Evolutionary conservation across 2,329 filamentous ascomycete genomes (phyloP).

Genomic region (Talaromyces sp.): DNA sequence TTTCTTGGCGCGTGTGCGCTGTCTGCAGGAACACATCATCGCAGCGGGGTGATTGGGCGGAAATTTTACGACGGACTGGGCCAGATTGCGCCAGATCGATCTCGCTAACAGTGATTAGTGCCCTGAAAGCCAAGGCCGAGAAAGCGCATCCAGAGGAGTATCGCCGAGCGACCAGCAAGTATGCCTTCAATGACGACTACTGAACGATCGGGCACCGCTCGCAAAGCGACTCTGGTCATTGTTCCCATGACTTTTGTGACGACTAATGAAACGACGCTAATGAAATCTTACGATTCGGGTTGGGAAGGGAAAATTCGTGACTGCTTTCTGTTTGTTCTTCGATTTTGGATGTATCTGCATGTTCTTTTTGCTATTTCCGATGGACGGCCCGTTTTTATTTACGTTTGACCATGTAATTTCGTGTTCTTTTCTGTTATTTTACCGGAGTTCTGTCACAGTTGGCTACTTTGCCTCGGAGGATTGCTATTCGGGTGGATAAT

Average conservation of each 20-base stretch:
- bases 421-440: conserved; percentile 6
- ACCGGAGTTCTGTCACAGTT: conserved; percentile 8
- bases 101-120: conserved; percentile 33
- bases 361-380: conserved; percentile 17
- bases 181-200: conserved; percentile 39
- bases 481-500: conserved; percentile 8
- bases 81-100: conserved; percentile 21
- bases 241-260: conserved; percentile 7
- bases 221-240: not conserved
- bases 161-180: conserved; percentile 44
- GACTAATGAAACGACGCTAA: conserved; percentile 26
- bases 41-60: conserved; percentile 16
- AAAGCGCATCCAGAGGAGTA: conserved; percentile 45
- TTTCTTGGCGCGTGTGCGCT: conserved; percentile 34
- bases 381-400: conserved; percentile 8
- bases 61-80: conserved; percentile 18
- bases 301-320: conserved; percentile 16
- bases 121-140: conserved; percentile 44
- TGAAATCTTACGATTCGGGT: conserved; percentile 19
- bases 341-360: conserved; percentile 22
- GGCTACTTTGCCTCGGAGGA: conserved; percentile 9
- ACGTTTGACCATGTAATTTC: conserved; percentile 20
- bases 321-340: conserved; percentile 22
- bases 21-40: not conserved
- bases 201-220: conserved; percentile 17